Percentiles rank a stretch among this genome's conserved stretches.
These are phyloP conservation scores for Hippophae tibetana DNA, from an alignment of 306 rosid species.

Conservation along the genomic window DNA sequence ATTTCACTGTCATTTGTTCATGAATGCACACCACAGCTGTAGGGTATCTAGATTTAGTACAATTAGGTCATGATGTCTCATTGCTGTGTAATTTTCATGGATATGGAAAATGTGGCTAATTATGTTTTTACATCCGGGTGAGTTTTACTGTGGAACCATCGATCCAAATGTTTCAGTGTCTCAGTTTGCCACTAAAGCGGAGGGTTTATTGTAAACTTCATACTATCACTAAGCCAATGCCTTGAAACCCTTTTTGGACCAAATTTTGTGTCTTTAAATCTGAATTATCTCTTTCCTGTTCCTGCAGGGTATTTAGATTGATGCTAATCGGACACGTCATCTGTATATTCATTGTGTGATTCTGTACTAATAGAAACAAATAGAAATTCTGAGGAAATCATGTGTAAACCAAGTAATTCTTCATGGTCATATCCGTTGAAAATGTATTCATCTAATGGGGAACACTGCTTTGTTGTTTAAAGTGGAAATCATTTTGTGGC, in stretches of 20 bases:
- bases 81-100: conserved; percentile 31
- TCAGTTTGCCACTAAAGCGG: neutral
- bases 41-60: conserved; percentile 21
- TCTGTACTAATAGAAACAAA: conserved; percentile 29
- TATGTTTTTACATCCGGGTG: conserved; percentile 19
- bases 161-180: neutral
- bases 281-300: conserved; percentile 65
- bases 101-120: conserved; percentile 25
- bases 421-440: conserved; percentile 17
- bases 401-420: conserved; percentile 27
- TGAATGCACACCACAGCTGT: conserved; percentile 35
- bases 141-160: conserved; percentile 9
- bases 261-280: conserved; percentile 37
- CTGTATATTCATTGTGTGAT: conserved; percentile 56
- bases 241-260: conserved; percentile 25
- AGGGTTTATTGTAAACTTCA: conserved; percentile 4
- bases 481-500: neutral
- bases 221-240: conserved; percentile 20
- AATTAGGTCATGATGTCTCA: conserved; percentile 19
- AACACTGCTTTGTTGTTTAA: conserved; percentile 19
- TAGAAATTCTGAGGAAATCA: conserved; percentile 17
- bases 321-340: conserved; percentile 58
- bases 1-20: conserved; percentile 28
- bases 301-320: conserved; percentile 76
- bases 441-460: conserved; percentile 18